Conservation (phyloP, 208 protist genomes). For the Acanthamoeba triangularis region DNA sequence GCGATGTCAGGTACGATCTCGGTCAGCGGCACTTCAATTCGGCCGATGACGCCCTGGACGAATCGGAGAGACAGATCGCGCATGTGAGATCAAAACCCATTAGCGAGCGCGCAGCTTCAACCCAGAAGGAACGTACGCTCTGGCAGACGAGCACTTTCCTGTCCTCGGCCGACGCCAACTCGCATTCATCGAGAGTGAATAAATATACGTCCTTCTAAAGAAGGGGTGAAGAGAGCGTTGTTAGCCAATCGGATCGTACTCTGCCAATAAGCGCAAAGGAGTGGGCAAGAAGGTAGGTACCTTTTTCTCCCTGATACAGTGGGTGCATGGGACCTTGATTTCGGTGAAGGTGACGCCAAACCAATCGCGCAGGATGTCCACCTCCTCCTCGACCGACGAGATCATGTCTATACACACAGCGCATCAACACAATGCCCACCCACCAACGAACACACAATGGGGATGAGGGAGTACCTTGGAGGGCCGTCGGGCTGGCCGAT, state of each 20-base stretch:
- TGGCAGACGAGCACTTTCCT: slow-evolving; percentile 16
- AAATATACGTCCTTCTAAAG: slow-evolving; percentile 14
- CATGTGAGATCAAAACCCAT: neutral
- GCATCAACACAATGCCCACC: no score
- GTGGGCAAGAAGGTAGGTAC: neutral
- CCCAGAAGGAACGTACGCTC: slow-evolving; percentile 7
- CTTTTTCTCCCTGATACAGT: slow-evolving; percentile 65
- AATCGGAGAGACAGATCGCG: no score
- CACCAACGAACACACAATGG: neutral
- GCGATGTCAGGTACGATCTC: slow-evolving; percentile 68
- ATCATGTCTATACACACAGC: slow-evolving; percentile 6
- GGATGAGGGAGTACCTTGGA: neutral
- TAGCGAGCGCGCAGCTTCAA: neutral
- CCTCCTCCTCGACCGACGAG: slow-evolving; percentile 53
- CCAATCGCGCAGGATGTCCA: slow-evolving; percentile 65
- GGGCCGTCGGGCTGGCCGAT: neutral
- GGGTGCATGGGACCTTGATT: slow-evolving; percentile 16
- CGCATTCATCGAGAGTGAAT: slow-evolving; percentile 67
- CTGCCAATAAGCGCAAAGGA: neutral
- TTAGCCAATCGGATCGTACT: neutral
- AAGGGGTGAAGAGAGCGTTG: neutral
- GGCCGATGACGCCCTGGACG: neutral
- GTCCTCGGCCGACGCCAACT: slow-evolving; percentile 56
- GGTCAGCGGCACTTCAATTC: slow-evolving; percentile 41
- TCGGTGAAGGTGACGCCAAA: slow-evolving; percentile 67